Conservation (phyloP, 2,329 filamentous ascomycete species). For the Hymenoscyphus albidus region DNA sequence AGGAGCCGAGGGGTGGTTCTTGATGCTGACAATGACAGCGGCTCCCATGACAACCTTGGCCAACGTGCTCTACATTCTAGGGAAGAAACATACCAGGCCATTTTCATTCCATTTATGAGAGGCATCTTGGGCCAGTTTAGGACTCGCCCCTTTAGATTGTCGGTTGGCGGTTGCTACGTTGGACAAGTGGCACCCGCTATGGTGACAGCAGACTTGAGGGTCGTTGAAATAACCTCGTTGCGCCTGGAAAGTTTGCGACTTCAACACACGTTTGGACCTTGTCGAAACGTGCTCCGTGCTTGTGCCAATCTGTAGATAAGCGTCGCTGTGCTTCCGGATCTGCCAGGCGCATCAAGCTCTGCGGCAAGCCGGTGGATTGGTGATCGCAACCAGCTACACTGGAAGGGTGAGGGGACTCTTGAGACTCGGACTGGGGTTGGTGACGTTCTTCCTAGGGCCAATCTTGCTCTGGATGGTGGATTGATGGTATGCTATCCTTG, state of each 20-base stretch:
- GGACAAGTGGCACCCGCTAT: conserved; percentile 18
- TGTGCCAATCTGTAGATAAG: not conserved
- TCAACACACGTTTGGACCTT: conserved; percentile 9
- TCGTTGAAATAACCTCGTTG: conserved; percentile 25
- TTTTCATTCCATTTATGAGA: conserved; percentile 66
- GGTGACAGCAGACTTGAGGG: conserved; percentile 8
- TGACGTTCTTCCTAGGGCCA: not conserved
- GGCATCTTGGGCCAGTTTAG: conserved; percentile 49
- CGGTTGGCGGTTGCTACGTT: conserved; percentile 14
- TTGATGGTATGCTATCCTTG: conserved; percentile 2
- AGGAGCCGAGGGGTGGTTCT: not conserved
- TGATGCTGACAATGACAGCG: conserved; percentile 18
- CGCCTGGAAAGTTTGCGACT: conserved; percentile 3
- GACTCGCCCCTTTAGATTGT: conserved; percentile 13
- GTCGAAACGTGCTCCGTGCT: conserved; percentile 14
- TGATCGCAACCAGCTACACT: not conserved
- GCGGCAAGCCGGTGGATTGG: conserved; percentile 15
- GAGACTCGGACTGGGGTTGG: conserved; percentile 17
- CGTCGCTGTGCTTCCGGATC: not conserved
- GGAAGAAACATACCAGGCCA: conserved; percentile 60
- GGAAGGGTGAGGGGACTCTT: conserved; percentile 11
- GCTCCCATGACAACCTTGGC: conserved; percentile 5
- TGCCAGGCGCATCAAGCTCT: conserved; percentile 18
- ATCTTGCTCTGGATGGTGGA: not conserved
- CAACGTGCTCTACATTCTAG: conserved; percentile 7